phyloP scores from a whole-genome alignment of 2,329 filamentous ascomycete species.

The Fusarium sp. region DNA sequence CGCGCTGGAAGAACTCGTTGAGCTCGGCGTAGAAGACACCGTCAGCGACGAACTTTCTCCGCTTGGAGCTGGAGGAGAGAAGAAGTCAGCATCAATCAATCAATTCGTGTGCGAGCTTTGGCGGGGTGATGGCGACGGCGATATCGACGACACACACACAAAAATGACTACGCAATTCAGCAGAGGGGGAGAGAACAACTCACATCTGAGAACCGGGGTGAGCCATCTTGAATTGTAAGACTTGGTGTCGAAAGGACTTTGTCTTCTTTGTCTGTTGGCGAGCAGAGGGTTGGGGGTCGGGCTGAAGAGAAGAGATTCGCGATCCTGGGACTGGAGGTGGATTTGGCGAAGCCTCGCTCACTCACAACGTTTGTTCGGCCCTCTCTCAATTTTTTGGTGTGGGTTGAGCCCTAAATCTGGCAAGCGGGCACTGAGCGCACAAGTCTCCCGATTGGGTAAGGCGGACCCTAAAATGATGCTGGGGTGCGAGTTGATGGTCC shows the following conservation, averaged over 20 bases:
- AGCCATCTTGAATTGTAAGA: constrained; percentile 65
- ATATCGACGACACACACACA: background rate
- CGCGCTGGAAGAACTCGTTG: constrained; percentile 99
- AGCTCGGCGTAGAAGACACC: constrained; percentile 99
- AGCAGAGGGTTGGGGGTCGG: constrained; percentile 51
- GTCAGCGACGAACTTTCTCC: constrained; percentile 95
- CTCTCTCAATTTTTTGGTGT: constrained; percentile 47
- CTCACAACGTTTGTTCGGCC: constrained; percentile 28
- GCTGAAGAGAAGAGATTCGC: constrained; percentile 47
- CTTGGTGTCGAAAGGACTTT: constrained; percentile 45
- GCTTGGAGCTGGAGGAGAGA: constrained; percentile 76
- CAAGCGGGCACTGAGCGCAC: constrained; percentile 25
- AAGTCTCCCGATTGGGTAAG: constrained; percentile 8
- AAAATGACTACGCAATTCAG: background rate
- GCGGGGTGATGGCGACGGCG: constrained; percentile 20
- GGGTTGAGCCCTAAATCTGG: constrained; percentile 50
- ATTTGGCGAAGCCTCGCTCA: constrained; percentile 42
- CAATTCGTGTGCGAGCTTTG: constrained; percentile 12
- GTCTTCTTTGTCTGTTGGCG: constrained; percentile 45
- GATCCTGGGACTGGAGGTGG: constrained; percentile 45
- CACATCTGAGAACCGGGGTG: constrained; percentile 72
- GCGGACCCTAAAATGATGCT: constrained; percentile 3
- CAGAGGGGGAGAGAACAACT: constrained; percentile 49
- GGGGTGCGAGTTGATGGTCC: background rate
- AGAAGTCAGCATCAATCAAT: constrained; percentile 29